These are phyloP conservation scores for Podila verticillata DNA, from an alignment of 192 early-diverging fungal genomes.

Conservation along the genomic window DNA sequence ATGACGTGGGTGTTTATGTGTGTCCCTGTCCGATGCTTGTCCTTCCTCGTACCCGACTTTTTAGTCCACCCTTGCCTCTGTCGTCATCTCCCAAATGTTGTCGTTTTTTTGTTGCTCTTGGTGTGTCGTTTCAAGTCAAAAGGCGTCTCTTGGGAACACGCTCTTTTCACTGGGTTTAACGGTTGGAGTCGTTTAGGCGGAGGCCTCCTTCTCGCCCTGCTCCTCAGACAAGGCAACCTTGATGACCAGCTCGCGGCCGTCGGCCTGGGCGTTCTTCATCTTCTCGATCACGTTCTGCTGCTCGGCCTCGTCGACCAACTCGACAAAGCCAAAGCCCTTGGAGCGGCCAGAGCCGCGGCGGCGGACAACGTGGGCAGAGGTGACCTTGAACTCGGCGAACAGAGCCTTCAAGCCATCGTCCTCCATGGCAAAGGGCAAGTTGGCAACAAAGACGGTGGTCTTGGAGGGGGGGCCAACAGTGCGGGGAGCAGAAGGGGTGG, in stretches of 20 bases:
- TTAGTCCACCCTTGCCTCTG: not conserved
- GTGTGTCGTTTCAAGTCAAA: too few relatives aligned
- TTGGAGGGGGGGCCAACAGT: slow-evolving; percentile 65
- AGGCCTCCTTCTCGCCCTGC: slow-evolving; percentile 34
- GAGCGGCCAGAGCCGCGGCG: slow-evolving; percentile 70
- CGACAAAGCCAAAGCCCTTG: slow-evolving; percentile 97
- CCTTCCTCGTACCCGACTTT: not conserved
- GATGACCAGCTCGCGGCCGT: slow-evolving; percentile 75
- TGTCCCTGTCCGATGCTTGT: not conserved
- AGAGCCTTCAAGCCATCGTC: slow-evolving; percentile 77
- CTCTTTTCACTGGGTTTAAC: not conserved
- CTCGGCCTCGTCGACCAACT: slow-evolving; percentile 78
- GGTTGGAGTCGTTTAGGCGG: not conserved
- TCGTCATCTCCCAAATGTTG: not conserved
- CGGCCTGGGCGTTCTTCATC: slow-evolving; percentile 65
- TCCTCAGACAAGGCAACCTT: slow-evolving; percentile 68
- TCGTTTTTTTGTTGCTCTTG: not conserved
- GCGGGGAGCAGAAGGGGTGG: slow-evolving; percentile 41
- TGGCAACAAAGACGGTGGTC: slow-evolving; percentile 83
- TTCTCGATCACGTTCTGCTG: slow-evolving; percentile 78
- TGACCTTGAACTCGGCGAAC: slow-evolving; percentile 78
- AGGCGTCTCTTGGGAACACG: too few relatives aligned
- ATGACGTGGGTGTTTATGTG: too few relatives aligned
- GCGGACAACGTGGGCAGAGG: slow-evolving; percentile 79
- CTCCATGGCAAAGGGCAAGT: slow-evolving; percentile 77